Evolutionary conservation across 441 rosid genomes (phyloP).

Genomic region (Oxalis stricta): DNA sequence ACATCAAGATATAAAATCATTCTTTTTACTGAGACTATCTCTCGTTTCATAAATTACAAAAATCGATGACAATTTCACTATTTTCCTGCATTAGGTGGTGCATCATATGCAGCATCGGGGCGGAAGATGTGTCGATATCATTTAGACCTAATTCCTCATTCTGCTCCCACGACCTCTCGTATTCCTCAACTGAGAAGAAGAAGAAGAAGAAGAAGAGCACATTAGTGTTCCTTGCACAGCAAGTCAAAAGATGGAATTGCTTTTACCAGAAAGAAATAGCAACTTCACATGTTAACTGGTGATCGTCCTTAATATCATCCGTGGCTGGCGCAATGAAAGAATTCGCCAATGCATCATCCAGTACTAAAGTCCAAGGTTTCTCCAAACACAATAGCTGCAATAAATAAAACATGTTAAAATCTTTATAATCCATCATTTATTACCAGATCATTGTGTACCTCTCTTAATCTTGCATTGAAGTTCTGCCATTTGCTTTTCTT

Average conservation of each 20-base stretch:
- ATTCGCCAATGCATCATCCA: slow-evolving; percentile 82
- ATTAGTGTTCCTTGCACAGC: background rate
- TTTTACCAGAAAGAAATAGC: background rate
- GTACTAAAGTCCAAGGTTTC: slow-evolving; percentile 68
- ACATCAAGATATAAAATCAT: too few relatives aligned
- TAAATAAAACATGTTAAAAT: background rate
- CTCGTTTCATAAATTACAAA: too few relatives aligned
- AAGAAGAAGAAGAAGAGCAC: background rate
- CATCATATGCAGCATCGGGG: slow-evolving; percentile 69
- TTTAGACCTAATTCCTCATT: slow-evolving; percentile 89
- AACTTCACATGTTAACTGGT: slow-evolving; percentile 69
- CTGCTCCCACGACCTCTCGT: slow-evolving; percentile 87
- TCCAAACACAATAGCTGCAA: slow-evolving; percentile 56
- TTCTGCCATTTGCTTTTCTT: slow-evolving; percentile 66
- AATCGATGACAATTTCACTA: too few relatives aligned
- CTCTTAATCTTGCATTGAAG: slow-evolving; percentile 44
- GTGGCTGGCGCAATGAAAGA: slow-evolving; percentile 75
- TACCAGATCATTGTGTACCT: slow-evolving; percentile 29
- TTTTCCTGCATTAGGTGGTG: background rate
- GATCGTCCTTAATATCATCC: slow-evolving; percentile 77
- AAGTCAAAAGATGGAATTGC: background rate
- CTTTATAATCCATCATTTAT: background rate
- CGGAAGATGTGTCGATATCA: slow-evolving; percentile 78
- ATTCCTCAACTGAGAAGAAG: slow-evolving; percentile 54
- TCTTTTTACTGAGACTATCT: too few relatives aligned